Evolutionary conservation across 495 filamentous ascomycete species (phyloP).

Genomic region (Hypomontagnella submonticulosa): DNA sequence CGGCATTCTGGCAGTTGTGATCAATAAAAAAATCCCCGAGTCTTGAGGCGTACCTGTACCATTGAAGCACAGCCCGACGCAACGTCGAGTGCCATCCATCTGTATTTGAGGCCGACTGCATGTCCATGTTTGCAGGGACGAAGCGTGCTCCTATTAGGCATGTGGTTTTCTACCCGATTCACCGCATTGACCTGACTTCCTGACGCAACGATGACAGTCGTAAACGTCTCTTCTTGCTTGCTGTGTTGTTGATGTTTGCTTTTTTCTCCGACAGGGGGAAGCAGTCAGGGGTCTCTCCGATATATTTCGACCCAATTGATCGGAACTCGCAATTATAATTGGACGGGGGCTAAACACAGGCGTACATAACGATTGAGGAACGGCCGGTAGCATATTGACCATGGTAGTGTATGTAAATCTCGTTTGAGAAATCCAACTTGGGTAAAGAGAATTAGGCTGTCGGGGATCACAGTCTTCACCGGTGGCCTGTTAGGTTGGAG

Average conservation of each 20-base stretch:
- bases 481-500: slow-evolving; percentile 10
- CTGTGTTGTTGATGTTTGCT: slow-evolving; percentile 31
- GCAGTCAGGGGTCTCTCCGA: slow-evolving; percentile 20
- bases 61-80: slow-evolving; percentile 38
- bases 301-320: slow-evolving; percentile 44
- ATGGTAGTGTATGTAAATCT: slow-evolving; percentile 29
- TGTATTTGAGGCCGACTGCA: slow-evolving; percentile 34
- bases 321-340: slow-evolving; percentile 32
- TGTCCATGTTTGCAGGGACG: slow-evolving; percentile 16
- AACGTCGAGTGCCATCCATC: slow-evolving; percentile 24
- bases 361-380: slow-evolving; percentile 7
- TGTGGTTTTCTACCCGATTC: slow-evolving; percentile 32
- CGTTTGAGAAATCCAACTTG: slow-evolving; percentile 34
- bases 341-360: not conserved
- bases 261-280: slow-evolving; percentile 31
- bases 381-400: slow-evolving; percentile 38
- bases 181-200: slow-evolving; percentile 15
- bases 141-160: slow-evolving; percentile 28
- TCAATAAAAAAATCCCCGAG: slow-evolving; percentile 41
- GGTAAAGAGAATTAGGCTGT: slow-evolving; percentile 26
- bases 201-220: slow-evolving; percentile 36
- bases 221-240: slow-evolving; percentile 29
- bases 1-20: slow-evolving; percentile 32
- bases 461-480: slow-evolving; percentile 7
- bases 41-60: slow-evolving; percentile 39